Evolutionary conservation across 2,329 filamentous ascomycete genomes (phyloP).

Genomic region (Cadophora gregata): DNA sequence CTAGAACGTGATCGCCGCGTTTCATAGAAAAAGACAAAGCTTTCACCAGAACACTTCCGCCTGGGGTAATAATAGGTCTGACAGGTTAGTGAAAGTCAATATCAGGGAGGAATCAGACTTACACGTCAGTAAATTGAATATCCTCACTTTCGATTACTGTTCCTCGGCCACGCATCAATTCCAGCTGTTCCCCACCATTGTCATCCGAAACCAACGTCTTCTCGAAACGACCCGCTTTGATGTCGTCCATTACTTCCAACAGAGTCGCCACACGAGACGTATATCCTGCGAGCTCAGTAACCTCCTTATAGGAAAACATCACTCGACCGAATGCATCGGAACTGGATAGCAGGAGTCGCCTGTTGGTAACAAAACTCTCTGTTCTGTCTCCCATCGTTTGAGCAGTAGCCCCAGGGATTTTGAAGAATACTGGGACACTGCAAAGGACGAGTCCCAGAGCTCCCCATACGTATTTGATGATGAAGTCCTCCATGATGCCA

Average conservation of each 20-base stretch:
- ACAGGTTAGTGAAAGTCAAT: constrained; percentile 31
- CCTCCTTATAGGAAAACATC: constrained; percentile 98
- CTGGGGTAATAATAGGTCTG: constrained; percentile 91
- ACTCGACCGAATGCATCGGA: constrained; percentile 95
- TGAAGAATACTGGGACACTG: constrained; percentile 95
- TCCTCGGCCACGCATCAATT: constrained; percentile 82
- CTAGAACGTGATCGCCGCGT: constrained; percentile 84
- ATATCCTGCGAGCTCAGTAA: constrained; percentile 94
- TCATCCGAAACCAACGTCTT: constrained; percentile 95
- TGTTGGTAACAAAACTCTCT: constrained; percentile 89
- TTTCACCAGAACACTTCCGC: constrained; percentile 88
- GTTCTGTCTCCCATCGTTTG: constrained; percentile 71
- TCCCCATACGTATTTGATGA: constrained; percentile 99
- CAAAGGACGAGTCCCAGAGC: constrained; percentile 90
- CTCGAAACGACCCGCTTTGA: constrained; percentile 87
- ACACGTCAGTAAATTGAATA: constrained; percentile 85
- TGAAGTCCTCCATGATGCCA: constrained; percentile 99
- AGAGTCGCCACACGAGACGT: constrained; percentile 90
- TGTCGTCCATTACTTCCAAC: constrained; percentile 92
- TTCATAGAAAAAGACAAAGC: constrained; percentile 86
- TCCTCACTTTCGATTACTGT: constrained; percentile 80
- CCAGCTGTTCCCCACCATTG: constrained; percentile 79
- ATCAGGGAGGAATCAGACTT: constrained; percentile 44
- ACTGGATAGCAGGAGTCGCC: constrained; percentile 87
- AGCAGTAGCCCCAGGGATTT: constrained; percentile 71